phyloP scores from a whole-genome alignment of 2,329 filamentous ascomycete genomes.

The Colletotrichum higginsianum region DNA sequence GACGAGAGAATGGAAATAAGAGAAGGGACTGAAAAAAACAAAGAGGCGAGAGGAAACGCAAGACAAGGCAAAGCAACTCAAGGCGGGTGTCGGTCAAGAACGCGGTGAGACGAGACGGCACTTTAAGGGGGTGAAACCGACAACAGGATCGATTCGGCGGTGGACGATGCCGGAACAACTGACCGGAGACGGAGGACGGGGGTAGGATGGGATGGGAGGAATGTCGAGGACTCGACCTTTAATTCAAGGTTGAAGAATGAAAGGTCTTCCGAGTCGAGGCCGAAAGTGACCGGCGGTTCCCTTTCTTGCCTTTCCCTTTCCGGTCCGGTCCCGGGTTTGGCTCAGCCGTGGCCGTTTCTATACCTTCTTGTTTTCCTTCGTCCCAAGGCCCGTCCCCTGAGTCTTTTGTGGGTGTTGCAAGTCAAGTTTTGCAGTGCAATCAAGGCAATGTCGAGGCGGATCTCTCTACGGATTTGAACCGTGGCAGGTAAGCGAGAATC shows the following conservation, averaged over 20 bases:
- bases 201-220: not conserved
- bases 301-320: conserved; percentile 4
- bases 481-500: not conserved
- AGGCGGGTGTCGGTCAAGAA: conserved; percentile 31
- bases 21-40: too few relatives aligned
- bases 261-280: conserved; percentile 1
- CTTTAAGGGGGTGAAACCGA: not conserved
- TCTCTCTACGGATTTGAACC: too few relatives aligned
- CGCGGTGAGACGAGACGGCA: conserved; percentile 19
- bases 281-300: not conserved
- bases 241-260: conserved; percentile 15
- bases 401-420: not conserved
- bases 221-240: conserved; percentile 8
- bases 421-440: not conserved
- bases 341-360: not conserved
- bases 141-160: not conserved
- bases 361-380: not conserved
- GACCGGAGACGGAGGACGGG: conserved; percentile 23
- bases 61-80: conserved; percentile 2
- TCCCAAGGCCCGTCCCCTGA: not conserved
- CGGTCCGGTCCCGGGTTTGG: not conserved
- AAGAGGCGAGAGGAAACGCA: too few relatives aligned
- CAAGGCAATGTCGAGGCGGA: not conserved
- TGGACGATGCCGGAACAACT: not conserved
- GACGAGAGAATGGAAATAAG: too few relatives aligned